phyloP scores from a whole-genome alignment of 306 rosid species.

The Heteromeles arbutifolia region DNA sequence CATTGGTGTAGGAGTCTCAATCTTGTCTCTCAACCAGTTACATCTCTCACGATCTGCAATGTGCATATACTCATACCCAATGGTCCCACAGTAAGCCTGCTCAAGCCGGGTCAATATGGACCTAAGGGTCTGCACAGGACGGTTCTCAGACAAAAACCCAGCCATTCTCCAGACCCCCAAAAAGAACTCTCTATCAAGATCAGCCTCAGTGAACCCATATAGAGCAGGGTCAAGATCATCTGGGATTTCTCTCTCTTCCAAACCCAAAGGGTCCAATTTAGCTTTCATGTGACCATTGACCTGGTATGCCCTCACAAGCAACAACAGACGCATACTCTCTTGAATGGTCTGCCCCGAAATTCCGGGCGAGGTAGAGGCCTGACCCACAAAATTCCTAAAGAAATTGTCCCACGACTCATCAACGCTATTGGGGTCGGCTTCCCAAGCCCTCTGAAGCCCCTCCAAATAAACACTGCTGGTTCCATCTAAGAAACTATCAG shows the following conservation, averaged over 20 bases:
- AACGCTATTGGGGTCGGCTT: slow-evolving; percentile 84
- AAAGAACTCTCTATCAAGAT: slow-evolving; percentile 93
- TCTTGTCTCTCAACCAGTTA: slow-evolving; percentile 87
- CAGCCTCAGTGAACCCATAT: slow-evolving; percentile 88
- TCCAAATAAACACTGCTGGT: slow-evolving; percentile 94
- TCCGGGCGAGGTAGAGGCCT: slow-evolving; percentile 83
- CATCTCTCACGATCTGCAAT: slow-evolving; percentile 77
- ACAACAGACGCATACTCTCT: slow-evolving; percentile 91
- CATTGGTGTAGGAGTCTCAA: slow-evolving; percentile 72
- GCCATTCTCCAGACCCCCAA: slow-evolving; percentile 95
- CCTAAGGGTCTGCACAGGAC: slow-evolving; percentile 87
- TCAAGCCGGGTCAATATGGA: slow-evolving; percentile 89
- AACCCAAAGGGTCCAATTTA: slow-evolving; percentile 73
- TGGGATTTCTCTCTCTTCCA: slow-evolving; percentile 61
- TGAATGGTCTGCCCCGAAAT: slow-evolving; percentile 97
- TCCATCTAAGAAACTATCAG: slow-evolving; percentile 93
- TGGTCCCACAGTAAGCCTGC: slow-evolving; percentile 93
- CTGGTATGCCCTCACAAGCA: slow-evolving; percentile 90
- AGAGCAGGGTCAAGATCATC: slow-evolving; percentile 82
- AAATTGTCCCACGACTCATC: slow-evolving; percentile 99
- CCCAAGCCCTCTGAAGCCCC: slow-evolving; percentile 99
- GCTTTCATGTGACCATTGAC: slow-evolving; percentile 98
- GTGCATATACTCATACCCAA: slow-evolving; percentile 96
- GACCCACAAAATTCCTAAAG: slow-evolving; percentile 91
- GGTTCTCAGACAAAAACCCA: slow-evolving; percentile 95